These are phyloP conservation scores for Lentinula sp. DNA, from an alignment of 768 basidiomycete species.

Conservation along the genomic window DNA sequence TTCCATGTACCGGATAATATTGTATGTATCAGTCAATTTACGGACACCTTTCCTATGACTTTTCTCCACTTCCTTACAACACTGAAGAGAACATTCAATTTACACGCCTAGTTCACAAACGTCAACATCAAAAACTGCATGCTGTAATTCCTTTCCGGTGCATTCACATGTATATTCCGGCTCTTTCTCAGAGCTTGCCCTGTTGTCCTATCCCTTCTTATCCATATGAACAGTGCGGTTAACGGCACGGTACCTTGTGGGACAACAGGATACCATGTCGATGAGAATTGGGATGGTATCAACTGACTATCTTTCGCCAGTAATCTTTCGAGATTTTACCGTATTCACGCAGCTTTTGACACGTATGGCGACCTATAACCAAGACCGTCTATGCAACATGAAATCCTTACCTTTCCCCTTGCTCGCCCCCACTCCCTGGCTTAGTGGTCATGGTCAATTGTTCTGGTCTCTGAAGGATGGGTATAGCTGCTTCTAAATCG, in stretches of 20 bases:
- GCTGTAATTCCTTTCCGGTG: neutral
- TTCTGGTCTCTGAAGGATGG: conserved; percentile 4
- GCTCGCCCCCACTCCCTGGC: conserved; percentile 8
- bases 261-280: neutral
- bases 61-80: neutral
- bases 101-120: neutral
- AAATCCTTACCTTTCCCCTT: neutral
- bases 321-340: conserved; percentile 22
- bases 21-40: conserved; percentile 17
- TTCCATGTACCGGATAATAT: conserved; percentile 29
- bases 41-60: neutral
- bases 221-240: conserved; percentile 3
- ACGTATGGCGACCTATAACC: conserved; percentile 22
- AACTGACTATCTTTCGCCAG: conserved; percentile 14
- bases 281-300: neutral
- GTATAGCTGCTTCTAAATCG: neutral
- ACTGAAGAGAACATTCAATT: neutral
- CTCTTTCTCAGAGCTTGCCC: neutral
- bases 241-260: neutral
- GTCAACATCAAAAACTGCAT: neutral
- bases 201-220: neutral
- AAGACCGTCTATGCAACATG: neutral
- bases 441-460: conserved; percentile 2
- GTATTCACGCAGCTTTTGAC: conserved; percentile 27
- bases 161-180: neutral